Evolutionary conservation across 352 stramenopile genomes (phyloP), one percentile per base, ranked within the genome.

Genomic region (Phytophthora citrophthora): DNA sequence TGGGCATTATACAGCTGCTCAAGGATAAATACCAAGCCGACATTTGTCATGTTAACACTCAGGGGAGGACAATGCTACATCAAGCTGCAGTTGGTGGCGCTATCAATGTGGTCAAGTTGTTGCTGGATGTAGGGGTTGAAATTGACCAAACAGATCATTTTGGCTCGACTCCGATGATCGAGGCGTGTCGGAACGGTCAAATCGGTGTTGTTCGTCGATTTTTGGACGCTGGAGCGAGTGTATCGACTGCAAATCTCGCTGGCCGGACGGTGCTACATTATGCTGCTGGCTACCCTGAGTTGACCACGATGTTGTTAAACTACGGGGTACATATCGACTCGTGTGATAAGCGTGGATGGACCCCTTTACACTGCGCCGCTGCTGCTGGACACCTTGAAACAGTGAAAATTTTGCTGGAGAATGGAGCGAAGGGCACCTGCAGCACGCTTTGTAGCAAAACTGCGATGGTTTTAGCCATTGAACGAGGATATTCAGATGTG

Each of bases 321-420:
- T 9, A 50, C 13, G 15, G 10, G 16, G 51, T 20, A 11, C 12
- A 40, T 6, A 10, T 61, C 2, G 24, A 62, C 5, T 44, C 32
- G 11, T 44, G 34, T 13, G 60, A 68, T 27, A 31, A 40, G 4
- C 27, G 39, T 10, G 60, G 52, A 0, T 63, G 51, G 60, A 63
- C 60, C 10, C 41, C 52, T 16, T 29, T 68, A 13, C 60, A 68
- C 13, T 52, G 38, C 16, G 51, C 60, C 36, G 51, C 52, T 1
- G 44, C 51, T 10, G 12, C 18, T 12, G 51, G 60, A 16, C 27
- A 31, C 6, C 1, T 53, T 13, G 4, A 31, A 9, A 15, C 29
- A n/a, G 16, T 58, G 10, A 15, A 58, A 10, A 4, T 34, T 5
- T 10, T 68, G 20, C 9, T 63, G 1, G 12, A 32, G 15, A 48